These are phyloP conservation scores for Prosopis cineraria DNA, from an alignment of 306 rosid species.

Conservation along the genomic window DNA sequence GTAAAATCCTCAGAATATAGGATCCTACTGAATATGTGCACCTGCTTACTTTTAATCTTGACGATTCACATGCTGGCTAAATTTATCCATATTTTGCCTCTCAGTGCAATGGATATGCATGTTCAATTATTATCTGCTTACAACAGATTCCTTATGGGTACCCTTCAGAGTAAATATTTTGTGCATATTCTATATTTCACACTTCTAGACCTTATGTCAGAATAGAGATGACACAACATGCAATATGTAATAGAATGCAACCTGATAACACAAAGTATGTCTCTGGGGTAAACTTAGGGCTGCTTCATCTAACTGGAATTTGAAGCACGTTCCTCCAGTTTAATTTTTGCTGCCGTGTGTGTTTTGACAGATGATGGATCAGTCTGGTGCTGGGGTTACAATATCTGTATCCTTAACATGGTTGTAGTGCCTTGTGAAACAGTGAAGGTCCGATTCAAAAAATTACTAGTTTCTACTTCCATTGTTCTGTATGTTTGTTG, in stretches of 20 bases:
- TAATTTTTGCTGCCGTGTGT: slow-evolving; percentile 37
- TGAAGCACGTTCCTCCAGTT: slow-evolving; percentile 12
- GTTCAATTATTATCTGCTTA: not conserved
- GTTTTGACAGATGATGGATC: slow-evolving; percentile 89
- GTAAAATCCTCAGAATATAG: not conserved
- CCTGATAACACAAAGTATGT: not conserved
- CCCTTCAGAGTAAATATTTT: not conserved
- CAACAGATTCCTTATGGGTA: not conserved
- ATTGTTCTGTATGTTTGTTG: slow-evolving; percentile 18
- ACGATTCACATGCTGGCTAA: not conserved
- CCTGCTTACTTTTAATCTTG: not conserved
- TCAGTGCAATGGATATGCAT: not conserved
- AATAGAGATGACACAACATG: slow-evolving; percentile 20
- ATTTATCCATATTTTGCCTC: slow-evolving; percentile 5
- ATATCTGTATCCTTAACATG: slow-evolving; percentile 77
- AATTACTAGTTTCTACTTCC: slow-evolving; percentile 16
- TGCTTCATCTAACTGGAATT: slow-evolving; percentile 24
- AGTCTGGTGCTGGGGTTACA: slow-evolving; percentile 96
- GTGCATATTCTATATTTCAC: slow-evolving; percentile 8
- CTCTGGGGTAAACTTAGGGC: slow-evolving; percentile 12
- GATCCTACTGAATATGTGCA: not conserved
- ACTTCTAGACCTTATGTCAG: not conserved
- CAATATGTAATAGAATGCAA: not conserved
- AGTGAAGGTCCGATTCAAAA: slow-evolving; percentile 25
- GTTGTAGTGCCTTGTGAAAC: slow-evolving; percentile 6